These are phyloP conservation scores for Dactylellina drechsleri DNA, from an alignment of 2,329 filamentous ascomycete species.

Conservation along the genomic window DNA sequence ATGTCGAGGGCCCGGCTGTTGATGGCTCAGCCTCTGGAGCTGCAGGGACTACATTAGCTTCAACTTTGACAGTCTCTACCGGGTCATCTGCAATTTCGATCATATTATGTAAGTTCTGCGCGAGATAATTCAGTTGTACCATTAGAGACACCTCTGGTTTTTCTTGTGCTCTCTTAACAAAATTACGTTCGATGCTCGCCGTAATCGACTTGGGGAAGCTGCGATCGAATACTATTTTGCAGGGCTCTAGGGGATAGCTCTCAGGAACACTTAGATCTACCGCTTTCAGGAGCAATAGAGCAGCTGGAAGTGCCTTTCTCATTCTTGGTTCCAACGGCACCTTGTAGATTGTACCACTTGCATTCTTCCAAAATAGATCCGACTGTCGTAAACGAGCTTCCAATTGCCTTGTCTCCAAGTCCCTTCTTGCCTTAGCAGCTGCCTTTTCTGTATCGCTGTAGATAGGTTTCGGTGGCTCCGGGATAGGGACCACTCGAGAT, in stretches of 20 bases:
- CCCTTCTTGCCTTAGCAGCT: slow-evolving; percentile 43
- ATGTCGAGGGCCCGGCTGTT: slow-evolving; percentile 6
- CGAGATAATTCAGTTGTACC: slow-evolving; percentile 55
- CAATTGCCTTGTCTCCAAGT: slow-evolving; percentile 53
- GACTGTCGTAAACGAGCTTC: slow-evolving; percentile 55
- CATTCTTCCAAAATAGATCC: slow-evolving; percentile 54
- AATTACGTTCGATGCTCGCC: slow-evolving; percentile 44
- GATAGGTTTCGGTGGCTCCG: slow-evolving; percentile 23
- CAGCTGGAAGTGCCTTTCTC: slow-evolving; percentile 54
- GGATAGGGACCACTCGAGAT: slow-evolving; percentile 11
- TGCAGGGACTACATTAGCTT: slow-evolving; percentile 7
- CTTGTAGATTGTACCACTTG: slow-evolving; percentile 52
- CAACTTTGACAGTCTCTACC: not conserved
- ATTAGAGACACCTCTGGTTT: slow-evolving; percentile 55
- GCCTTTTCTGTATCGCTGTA: slow-evolving; percentile 40
- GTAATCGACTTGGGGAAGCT: slow-evolving; percentile 38
- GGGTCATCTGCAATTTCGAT: slow-evolving; percentile 20
- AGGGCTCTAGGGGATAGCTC: slow-evolving; percentile 53
- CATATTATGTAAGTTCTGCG: slow-evolving; percentile 54
- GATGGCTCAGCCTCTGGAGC: slow-evolving; percentile 15
- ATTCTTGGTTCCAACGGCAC: slow-evolving; percentile 55
- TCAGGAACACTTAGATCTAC: slow-evolving; percentile 53
- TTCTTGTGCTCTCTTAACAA: slow-evolving; percentile 49
- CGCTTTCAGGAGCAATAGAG: slow-evolving; percentile 48
- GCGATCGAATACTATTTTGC: slow-evolving; percentile 50